Conservation (phyloP, 495 filamentous ascomycete species). For the Penicillium dipodomyicola region DNA sequence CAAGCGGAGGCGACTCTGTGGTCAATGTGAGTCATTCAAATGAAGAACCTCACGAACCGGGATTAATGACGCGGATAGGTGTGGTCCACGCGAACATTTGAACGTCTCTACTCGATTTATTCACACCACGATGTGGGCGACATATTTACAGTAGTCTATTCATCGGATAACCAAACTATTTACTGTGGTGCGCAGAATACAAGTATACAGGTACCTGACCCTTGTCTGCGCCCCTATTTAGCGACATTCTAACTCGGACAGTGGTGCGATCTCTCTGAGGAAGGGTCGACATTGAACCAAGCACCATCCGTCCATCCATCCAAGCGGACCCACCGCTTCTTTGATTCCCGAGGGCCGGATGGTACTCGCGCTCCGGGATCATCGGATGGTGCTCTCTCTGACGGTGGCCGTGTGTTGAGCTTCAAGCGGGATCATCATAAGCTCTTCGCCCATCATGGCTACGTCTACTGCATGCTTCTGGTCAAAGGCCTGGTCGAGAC, state of each 20-base stretch:
- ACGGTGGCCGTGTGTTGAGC: constrained; percentile 67
- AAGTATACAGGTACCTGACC: constrained; percentile 67
- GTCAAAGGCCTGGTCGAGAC: constrained; percentile 63
- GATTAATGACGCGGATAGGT: constrained; percentile 45
- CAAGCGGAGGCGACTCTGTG: constrained; percentile 88
- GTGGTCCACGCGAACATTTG: constrained; percentile 61
- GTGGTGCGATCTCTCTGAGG: constrained; percentile 62
- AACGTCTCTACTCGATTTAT: constrained; percentile 82
- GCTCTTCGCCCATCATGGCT: constrained; percentile 91
- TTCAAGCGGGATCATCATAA: constrained; percentile 78
- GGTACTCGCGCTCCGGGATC: constrained; percentile 72
- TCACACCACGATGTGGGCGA: constrained; percentile 94
- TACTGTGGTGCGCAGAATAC: constrained; percentile 96
- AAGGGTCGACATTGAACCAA: constrained; percentile 54
- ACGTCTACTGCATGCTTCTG: constrained; percentile 91
- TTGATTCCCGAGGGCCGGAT: constrained; percentile 84
- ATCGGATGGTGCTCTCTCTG: constrained; percentile 34
- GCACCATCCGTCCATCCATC: constrained; percentile 70
- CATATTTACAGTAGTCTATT: constrained; percentile 90
- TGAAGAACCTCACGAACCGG: too few species aligned
- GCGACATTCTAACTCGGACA: constrained; percentile 20
- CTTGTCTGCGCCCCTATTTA: background rate
- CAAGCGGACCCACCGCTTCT: constrained; percentile 84
- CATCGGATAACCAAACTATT: constrained; percentile 68
- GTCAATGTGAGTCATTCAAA: constrained; percentile 64